Base-by-base conservation (phyloP, 148 eudicot genomes). In the Chenopodium berlandieri region DNA sequence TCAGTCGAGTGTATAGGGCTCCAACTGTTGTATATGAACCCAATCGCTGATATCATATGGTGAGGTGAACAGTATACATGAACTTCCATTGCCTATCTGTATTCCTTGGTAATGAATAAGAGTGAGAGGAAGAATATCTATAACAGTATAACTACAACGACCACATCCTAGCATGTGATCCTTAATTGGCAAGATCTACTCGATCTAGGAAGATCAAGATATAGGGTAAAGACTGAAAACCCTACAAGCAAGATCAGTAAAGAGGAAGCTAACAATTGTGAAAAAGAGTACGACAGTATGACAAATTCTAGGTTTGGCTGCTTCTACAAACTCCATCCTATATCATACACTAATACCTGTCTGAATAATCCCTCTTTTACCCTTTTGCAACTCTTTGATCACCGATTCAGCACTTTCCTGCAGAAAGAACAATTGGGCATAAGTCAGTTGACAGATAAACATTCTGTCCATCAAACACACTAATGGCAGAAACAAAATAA, bases 401-500 rank as follows among this genome's bases (percentile, higher is more conserved):
- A 82, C 9, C 0, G 72, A 22, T 69, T 77, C 70, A 68, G 72
- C 77, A n/a, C 74, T 63, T 63, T 78, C 84, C 81, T 82, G 84
- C 65, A 64, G 13, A n/a, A 34, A 8, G 44, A 30, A 44, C 9
- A 25, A 47, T 13, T 30, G 0, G 16, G 22, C 7, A 27, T 67
- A 66, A 68, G 77, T 40, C 52, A 77, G 54, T 62, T 22, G 37
- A 71, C 9, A 69, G 27, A 27, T 20, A 32, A 9, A 56, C 47
- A 37, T 8, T 19, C 52, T 40, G 75, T 40, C 22, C 54, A 72
- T 72, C 48, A 19, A 4, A 19, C 40, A 66, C 32, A 66, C 37
- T 66, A 66, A 66, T 66, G 4, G 6, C 71, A 25, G 5, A 27
- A 66, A 37, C 25, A 16, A 71, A 46, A 40, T 70, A 46, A 13